Evolutionary conservation across 805 yeast genomes (phyloP).

Genomic region (Barnettozyma californica): DNA sequence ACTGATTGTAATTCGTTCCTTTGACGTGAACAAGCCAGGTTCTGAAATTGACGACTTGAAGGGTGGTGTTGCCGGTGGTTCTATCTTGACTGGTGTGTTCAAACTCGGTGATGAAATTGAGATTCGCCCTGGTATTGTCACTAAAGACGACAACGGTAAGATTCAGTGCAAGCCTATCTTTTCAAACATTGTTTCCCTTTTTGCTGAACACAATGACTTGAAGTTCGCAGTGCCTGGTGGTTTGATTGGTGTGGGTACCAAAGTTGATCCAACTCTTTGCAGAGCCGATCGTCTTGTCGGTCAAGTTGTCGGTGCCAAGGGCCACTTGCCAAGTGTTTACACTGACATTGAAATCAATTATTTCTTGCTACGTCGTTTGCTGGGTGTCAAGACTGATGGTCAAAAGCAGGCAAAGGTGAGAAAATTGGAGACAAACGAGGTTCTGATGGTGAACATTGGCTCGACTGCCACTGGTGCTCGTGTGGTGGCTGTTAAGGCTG

Average conservation of each 20-base stretch:
- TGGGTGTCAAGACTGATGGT: conserved; percentile 98
- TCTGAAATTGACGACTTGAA: conserved; percentile 92
- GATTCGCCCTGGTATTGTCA: conserved; percentile 98
- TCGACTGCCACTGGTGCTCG: conserved; percentile 99
- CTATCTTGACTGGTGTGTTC: conserved; percentile 94
- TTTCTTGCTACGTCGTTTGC: conserved; percentile 90
- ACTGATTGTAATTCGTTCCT: conserved; percentile 94
- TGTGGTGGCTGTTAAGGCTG: conserved; percentile 96
- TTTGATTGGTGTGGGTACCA: conserved; percentile 98
- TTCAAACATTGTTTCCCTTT: conserved; percentile 87
- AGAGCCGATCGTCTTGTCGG: conserved; percentile 99
- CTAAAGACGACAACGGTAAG: conserved; percentile 82
- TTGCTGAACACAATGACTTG: conserved; percentile 96
- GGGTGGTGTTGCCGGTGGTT: conserved; percentile 99
- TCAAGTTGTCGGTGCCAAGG: conserved; percentile 97
- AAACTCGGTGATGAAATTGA: conserved; percentile 97
- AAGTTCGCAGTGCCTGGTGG: conserved; percentile 99
- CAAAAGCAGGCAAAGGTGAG: conserved; percentile 96
- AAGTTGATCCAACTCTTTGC: conserved; percentile 97
- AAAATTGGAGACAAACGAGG: conserved; percentile 90
- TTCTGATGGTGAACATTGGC: conserved; percentile 97
- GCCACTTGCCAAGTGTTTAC: conserved; percentile 91
- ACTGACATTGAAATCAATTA: conserved; percentile 97
- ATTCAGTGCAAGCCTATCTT: conserved; percentile 94
- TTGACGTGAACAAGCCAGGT: conserved; percentile 99